Evolutionary conservation across 768 basidiomycete species (phyloP), one percentile per base, ranked within the genome.

Genomic region (Dioszegia hungarica): DNA sequence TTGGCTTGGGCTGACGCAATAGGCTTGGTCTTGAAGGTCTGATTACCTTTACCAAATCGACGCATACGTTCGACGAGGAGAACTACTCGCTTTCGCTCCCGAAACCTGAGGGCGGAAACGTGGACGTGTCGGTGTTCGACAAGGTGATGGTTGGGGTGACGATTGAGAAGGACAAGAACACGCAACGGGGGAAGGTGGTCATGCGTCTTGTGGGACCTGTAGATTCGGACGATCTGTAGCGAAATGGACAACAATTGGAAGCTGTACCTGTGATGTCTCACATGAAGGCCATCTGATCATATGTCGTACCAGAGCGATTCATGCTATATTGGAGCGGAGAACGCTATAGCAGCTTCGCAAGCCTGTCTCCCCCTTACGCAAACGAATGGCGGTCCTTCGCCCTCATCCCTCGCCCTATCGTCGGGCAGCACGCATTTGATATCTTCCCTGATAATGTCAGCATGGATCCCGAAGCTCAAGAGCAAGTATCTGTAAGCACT

Each of bases 11-110:
- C 58, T 57, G 34, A 57, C 40, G 22, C 3, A 28, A 24, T 19
- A 94, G 92, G 71, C 82, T 95, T 50, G 94, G 94, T 3, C 82
- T 99, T 47, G 93, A 97, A 76, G 95, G 95, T 0, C 79, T 99
- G 25, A 86, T 99, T 59, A 90, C 85, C 68, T 97, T 99, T 83
- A 63, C 62, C 43, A 92, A 92, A 79, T 84, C 84, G 12, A 88
- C 90, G 56, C 88, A 84, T 53, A 82, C 85, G 50, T 97, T 92
- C 69, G 91, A 99, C 65, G 84, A 90, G 17, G 94, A 98, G 34
- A 87, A 87, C 64, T 97, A 94, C 72, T 84, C 83, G 1, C 83
- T 98, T 50, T 83, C 84, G 0, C 79, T 97, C 3, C 87, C 88
- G 0, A 73, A 74, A 2, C 62, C 67, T 2, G 61, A 65, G 14